Percentiles rank a stretch among this genome's conserved stretches.
phyloP scores from a whole-genome alignment of 1,139 yeast species.

The Insectozyma bohioensis region DNA sequence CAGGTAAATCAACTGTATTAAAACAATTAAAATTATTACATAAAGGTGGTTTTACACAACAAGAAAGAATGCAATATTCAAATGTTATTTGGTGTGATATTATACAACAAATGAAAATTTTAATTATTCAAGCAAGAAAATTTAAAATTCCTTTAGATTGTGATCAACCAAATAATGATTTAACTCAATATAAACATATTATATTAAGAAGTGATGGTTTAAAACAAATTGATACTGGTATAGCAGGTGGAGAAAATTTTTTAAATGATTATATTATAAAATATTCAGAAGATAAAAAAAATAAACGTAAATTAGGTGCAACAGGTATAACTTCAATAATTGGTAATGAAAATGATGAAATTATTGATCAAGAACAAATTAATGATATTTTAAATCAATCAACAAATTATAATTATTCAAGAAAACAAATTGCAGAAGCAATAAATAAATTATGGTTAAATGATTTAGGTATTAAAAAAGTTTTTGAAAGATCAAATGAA shows the following conservation, averaged over 20 bases:
- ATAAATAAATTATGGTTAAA: constrained; percentile 63
- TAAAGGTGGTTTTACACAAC: constrained; percentile 78
- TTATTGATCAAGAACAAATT: constrained; percentile 16
- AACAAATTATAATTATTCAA: constrained; percentile 13
- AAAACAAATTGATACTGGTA: constrained; percentile 61
- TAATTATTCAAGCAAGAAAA: constrained; percentile 70
- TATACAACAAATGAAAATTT: constrained; percentile 81
- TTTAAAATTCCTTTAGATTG: constrained; percentile 60
- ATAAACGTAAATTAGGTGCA: constrained; percentile 50
- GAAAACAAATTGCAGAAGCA: constrained; percentile 62
- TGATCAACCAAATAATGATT: constrained; percentile 49
- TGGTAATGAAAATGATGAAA: constrained; percentile 25
- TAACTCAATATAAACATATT: constrained; percentile 47
- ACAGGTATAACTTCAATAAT: constrained; percentile 50
- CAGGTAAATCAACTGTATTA: constrained; percentile 94
- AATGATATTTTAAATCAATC: constrained; percentile 14
- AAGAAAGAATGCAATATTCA: constrained; percentile 77
- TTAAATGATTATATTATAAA: constrained; percentile 63
- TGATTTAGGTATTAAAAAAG: constrained; percentile 65
- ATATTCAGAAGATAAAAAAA: constrained; percentile 56
- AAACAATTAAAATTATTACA: constrained; percentile 88
- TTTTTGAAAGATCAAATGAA: constrained; percentile 65
- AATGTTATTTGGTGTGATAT: constrained; percentile 96
- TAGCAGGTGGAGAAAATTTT: constrained; percentile 67
- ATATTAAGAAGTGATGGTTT: constrained; percentile 59